These are phyloP conservation scores for Dipteronia dyeriana DNA, from an alignment of 345 rosid genomes.

Conservation along the genomic window DNA sequence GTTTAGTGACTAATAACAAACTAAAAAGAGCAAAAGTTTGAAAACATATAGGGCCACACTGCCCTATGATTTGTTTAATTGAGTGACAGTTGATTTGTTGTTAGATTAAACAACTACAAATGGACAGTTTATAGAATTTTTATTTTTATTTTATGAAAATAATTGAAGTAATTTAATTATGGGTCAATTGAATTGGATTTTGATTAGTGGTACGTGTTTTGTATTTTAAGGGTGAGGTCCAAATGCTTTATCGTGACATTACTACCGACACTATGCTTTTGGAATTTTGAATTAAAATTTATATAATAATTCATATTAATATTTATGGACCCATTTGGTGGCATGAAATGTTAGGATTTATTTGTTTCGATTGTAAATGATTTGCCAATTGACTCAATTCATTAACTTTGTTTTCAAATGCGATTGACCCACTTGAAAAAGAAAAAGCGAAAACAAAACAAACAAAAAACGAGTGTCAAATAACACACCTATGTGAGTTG, in stretches of 20 bases:
- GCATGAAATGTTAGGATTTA: background rate
- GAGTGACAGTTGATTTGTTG: background rate
- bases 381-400: background rate
- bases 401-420: background rate
- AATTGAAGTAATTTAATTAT: background rate
- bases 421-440: background rate
- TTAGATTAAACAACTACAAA: background rate
- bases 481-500: too few species aligned
- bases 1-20: too few species aligned
- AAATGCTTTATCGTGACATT: background rate
- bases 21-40: too few species aligned
- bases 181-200: background rate
- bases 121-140: constrained; percentile 6
- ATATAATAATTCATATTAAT: background rate
- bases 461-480: background rate
- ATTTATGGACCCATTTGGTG: background rate
- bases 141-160: background rate
- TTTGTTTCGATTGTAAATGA: background rate
- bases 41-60: constrained; percentile 4
- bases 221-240: background rate
- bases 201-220: background rate
- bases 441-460: background rate
- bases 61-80: background rate
- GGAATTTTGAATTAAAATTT: background rate
- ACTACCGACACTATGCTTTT: constrained; percentile 2